Evolutionary conservation across 1,284 basidiomycete species (phyloP).

Genomic region (Quambalaria eucalypti): DNA sequence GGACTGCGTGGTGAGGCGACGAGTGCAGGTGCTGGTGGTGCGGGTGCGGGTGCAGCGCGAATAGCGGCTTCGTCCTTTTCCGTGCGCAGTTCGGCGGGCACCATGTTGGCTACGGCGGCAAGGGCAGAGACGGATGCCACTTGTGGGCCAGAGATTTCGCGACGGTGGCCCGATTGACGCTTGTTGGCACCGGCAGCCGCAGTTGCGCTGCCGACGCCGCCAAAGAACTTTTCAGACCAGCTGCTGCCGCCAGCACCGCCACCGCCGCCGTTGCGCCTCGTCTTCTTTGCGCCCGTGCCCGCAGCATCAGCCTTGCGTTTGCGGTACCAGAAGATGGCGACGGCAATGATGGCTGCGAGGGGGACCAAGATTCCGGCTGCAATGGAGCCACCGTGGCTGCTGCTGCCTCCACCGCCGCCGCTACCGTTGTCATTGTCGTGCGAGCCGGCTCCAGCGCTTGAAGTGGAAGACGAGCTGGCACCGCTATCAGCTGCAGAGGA

Average conservation of each 20-base stretch:
- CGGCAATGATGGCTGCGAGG: neutral
- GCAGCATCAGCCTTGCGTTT: neutral
- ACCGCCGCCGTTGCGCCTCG: too few species aligned
- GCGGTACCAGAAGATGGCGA: neutral
- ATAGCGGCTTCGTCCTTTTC: neutral
- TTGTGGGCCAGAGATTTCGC: neutral
- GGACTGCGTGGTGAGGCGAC: too few species aligned
- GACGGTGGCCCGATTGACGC: neutral
- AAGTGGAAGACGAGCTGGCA: neutral
- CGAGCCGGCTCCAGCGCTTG: neutral
- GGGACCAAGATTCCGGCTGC: neutral
- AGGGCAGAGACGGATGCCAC: neutral
- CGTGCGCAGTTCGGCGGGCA: neutral
- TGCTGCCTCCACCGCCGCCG: neutral
- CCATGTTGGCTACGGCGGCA: neutral
- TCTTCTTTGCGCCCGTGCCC: too few species aligned
- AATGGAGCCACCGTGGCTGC: neutral
- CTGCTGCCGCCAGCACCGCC: neutral
- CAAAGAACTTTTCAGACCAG: neutral
- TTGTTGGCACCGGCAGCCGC: neutral
- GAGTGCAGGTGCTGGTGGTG: too few species aligned
- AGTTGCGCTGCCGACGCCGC: neutral
- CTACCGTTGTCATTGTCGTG: neutral
- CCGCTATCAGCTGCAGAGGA: neutral
- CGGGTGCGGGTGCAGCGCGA: neutral